phyloP scores from a whole-genome alignment of 805 yeast species.

The Suhomyces sp. region DNA sequence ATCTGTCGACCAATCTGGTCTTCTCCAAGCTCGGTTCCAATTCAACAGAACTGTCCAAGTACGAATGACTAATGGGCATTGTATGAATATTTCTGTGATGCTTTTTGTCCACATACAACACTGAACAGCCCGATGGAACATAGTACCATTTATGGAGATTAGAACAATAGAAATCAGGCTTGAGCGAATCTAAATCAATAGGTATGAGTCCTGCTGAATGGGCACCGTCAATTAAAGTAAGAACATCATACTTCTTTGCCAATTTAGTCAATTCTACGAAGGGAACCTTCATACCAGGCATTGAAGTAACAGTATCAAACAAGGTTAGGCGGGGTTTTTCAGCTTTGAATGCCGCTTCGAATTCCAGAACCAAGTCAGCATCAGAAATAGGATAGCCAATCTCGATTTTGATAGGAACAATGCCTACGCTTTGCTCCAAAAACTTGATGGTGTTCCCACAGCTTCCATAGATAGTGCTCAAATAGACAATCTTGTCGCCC shows the following conservation, averaged over 20 bases:
- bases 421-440: slow-evolving; percentile 28
- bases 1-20: slow-evolving; percentile 42
- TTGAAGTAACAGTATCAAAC: slow-evolving; percentile 58
- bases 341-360: slow-evolving; percentile 19
- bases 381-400: slow-evolving; percentile 15
- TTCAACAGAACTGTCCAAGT: slow-evolving; percentile 30
- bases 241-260: slow-evolving; percentile 44
- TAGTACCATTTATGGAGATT: slow-evolving; percentile 72
- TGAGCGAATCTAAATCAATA: slow-evolving; percentile 35
- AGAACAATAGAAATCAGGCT: slow-evolving; percentile 60
- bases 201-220: slow-evolving; percentile 60
- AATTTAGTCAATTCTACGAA: slow-evolving; percentile 45
- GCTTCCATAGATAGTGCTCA: slow-evolving; percentile 52
- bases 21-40: slow-evolving; percentile 19
- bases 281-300: slow-evolving; percentile 64
- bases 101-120: slow-evolving; percentile 53
- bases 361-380: slow-evolving; percentile 21
- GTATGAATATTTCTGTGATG: slow-evolving; percentile 53
- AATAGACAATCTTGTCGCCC: slow-evolving; percentile 51
- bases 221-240: slow-evolving; percentile 70
- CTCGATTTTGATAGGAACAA: slow-evolving; percentile 19
- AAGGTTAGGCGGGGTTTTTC: slow-evolving; percentile 41
- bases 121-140: slow-evolving; percentile 56
- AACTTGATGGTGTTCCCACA: slow-evolving; percentile 52
- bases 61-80: slow-evolving; percentile 55